These are phyloP conservation scores for Paxillus rubicundulus DNA, from an alignment of 768 basidiomycete genomes.

Conservation along the genomic window DNA sequence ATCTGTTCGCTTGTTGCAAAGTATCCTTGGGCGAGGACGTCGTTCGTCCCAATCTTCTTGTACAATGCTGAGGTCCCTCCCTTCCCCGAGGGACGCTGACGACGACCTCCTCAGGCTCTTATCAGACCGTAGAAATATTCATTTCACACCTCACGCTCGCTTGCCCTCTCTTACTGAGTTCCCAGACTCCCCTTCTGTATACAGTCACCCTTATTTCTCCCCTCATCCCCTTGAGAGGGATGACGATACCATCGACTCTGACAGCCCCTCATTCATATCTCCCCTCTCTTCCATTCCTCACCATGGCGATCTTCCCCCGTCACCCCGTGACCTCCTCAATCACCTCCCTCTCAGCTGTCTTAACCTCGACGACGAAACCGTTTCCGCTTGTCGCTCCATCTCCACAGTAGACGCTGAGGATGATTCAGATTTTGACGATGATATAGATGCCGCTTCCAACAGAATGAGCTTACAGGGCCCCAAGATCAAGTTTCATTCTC, in stretches of 20 bases:
- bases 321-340: constrained; percentile 41
- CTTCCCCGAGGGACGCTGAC: constrained; percentile 37
- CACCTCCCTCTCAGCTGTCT: constrained; percentile 51
- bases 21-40: background rate
- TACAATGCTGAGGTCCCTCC: constrained; percentile 43
- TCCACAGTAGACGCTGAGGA: constrained; percentile 34
- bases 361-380: constrained; percentile 54
- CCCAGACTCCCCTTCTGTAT: constrained; percentile 68
- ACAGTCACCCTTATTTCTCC: constrained; percentile 59
- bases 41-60: constrained; percentile 9
- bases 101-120: constrained; percentile 50
- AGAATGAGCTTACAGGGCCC: constrained; percentile 78
- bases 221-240: constrained; percentile 40
- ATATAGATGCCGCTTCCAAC: constrained; percentile 43
- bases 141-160: constrained; percentile 38
- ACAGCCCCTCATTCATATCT: constrained; percentile 26
- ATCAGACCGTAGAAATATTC: constrained; percentile 52
- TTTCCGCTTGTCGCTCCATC: constrained; percentile 25
- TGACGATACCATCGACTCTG: constrained; percentile 20
- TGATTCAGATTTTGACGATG: constrained; percentile 35
- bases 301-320: constrained; percentile 19
- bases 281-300: constrained; percentile 19
- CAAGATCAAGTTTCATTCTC: constrained; percentile 78
- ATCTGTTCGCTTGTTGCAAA: background rate
- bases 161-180: constrained; percentile 56